Evolutionary conservation across 2,329 filamentous ascomycete species (phyloP), one percentile per base, ranked within the genome.

Genomic region (Ilyonectria destructans): DNA sequence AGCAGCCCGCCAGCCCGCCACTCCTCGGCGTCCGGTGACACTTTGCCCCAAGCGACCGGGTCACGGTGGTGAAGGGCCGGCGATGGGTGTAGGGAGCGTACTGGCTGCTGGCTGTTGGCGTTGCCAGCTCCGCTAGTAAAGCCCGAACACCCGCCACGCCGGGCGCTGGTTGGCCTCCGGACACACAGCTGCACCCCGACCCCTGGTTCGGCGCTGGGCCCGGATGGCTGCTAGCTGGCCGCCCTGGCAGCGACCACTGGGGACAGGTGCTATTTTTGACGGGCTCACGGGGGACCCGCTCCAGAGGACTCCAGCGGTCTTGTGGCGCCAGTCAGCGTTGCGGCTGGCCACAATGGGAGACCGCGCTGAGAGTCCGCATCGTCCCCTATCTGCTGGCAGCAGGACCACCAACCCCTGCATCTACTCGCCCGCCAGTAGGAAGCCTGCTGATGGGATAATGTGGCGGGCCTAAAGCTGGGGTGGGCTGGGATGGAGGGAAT

Each of bases 201-300:
- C 37, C 49, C 49, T 52, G 10, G 49, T n/a, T 33, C 49, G 48
- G 48, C 23, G 48, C 26, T 51, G 23, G 48, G 29, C 51, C 33
- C 49, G 29, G 51, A 35, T 23, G 10, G 51, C 40, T n/a, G 40
- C 40, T 43, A 43, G 40, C 6, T 7, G 19, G 51, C 51, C 19
- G 31, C 51, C 45, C 49, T 33, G 29, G 51, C 31, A 54, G 31
- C 31, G 6, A 19, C 31, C 51, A 54, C 29, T 35, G 51, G 51
- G 31, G 29, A 31, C 26, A 37, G 51, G 37, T 54, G 51, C 51
- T 54, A 54, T 54, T 54, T 54, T 54, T 54, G 51, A 54, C 51
- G n/a, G 51, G 10, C 51, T 23, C 33, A 23, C 23, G 29, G 51
- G 31, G 31, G 51, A n/a, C 29, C 49, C 49, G 9, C n/a, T 51